Evolutionary conservation across 2,329 filamentous ascomycete species (phyloP), one percentile per base, ranked within the genome.

Genomic region (Dothidotthia symphoricarpi): DNA sequence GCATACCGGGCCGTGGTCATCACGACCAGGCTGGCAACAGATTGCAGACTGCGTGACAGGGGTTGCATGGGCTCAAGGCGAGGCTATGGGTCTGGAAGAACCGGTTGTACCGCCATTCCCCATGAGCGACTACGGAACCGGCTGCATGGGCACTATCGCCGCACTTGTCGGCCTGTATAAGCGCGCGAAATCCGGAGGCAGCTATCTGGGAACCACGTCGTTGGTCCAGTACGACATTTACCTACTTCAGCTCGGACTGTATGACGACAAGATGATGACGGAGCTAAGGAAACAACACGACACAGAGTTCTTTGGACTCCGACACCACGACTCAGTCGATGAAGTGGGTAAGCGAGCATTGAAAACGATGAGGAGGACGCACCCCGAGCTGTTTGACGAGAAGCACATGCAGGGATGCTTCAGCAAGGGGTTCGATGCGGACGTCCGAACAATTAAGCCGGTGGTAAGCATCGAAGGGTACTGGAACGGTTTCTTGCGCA

Each of bases 161-260:
- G 82, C 82, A 0, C 61, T 88, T 24, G 74, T 74, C 0, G 83
- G 82, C 1, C 70, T 87, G 7, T 81, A 80, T 52, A 75, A 76
- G 51, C 74, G 84, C 22, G 77, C 82, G 0, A 80, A 74, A 7
- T 62, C 68, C 10, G 83, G 83, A 13, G 83, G 83, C 1, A 84
- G 80, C 1, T 86, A 82, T 72, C 72, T 81, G 41, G 82, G 82
- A 31, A 79, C 76, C 35, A 78, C 76, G 0, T 83, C 80, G 1
- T 69, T 86, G 13, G 72, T 81, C 53, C 82, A 86, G 51, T 86
- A 86, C 57, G 81, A 87, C 45, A 71, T 85, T 1, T 74, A 83
- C 2, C 72, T 86, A 15, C 76, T 85, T 53, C 72, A 75, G 13
- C 71, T 80, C 0, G 82, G 82, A 0, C 62, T 77, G 26, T 78